phyloP scores from a whole-genome alignment of 148 eudicot species.

The Persicaria tinctoria region DNA sequence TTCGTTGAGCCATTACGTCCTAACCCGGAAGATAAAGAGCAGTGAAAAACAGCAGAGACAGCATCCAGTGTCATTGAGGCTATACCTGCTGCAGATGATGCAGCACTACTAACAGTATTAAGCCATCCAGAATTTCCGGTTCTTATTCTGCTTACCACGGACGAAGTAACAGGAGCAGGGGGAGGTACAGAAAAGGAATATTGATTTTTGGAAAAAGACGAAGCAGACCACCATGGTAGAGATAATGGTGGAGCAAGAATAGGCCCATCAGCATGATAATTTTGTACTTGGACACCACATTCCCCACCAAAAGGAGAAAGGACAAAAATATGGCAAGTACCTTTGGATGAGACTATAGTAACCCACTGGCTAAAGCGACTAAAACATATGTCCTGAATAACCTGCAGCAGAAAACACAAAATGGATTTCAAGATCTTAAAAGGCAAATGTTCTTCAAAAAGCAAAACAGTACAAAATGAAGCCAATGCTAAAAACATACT shows the following conservation, averaged over 20 bases:
- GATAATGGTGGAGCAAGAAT: conserved; percentile 20
- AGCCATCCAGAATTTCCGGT: conserved; percentile 29
- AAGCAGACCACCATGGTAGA: conserved; percentile 35
- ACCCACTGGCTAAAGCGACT: conserved; percentile 41
- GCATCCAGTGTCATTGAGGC: conserved; percentile 33
- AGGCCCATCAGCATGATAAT: conserved; percentile 21
- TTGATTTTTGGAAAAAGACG: conserved; percentile 23
- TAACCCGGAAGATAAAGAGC: conserved; percentile 15
- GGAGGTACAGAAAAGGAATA: conserved; percentile 25
- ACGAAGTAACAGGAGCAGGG: conserved; percentile 30
- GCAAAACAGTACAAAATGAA: not conserved
- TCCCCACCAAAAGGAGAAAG: conserved; percentile 42
- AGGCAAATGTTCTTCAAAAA: not conserved
- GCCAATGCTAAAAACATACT: conserved; percentile 19
- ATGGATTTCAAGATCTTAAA: not conserved
- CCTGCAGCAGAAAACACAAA: conserved; percentile 20
- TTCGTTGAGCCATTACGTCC: conserved; percentile 15
- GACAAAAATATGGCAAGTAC: conserved; percentile 37
- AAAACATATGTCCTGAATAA: conserved; percentile 41
- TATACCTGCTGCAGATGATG: conserved; percentile 34
- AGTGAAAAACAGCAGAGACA: conserved; percentile 41
- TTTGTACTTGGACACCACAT: conserved; percentile 23
- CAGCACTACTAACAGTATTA: conserved; percentile 33
- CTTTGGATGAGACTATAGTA: conserved; percentile 31
- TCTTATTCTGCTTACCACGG: conserved; percentile 38